phyloP scores from a whole-genome alignment of 306 rosid species.

The Ceratonia siliqua region DNA sequence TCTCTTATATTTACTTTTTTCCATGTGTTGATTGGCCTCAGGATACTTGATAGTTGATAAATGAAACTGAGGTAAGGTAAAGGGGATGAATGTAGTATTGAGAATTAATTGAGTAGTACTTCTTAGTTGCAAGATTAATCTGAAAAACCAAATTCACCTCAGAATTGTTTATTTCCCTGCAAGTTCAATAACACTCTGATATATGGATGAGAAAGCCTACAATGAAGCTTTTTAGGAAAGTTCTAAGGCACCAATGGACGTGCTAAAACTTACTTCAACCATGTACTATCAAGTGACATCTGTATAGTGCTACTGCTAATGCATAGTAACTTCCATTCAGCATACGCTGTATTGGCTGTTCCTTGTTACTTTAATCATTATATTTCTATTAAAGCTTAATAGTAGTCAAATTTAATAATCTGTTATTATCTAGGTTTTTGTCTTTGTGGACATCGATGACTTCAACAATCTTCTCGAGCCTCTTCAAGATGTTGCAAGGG shows the following conservation, averaged over 20 bases:
- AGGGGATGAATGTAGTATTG: background rate
- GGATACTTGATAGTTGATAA: constrained; percentile 20
- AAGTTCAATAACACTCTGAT: background rate
- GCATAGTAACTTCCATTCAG: background rate
- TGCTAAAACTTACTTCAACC: background rate
- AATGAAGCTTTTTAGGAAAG: background rate
- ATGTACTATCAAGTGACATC: background rate
- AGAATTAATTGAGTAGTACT: background rate
- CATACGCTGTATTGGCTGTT: background rate
- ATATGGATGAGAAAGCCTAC: background rate
- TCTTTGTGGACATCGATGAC: constrained; percentile 60
- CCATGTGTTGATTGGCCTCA: background rate
- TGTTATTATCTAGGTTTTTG: constrained; percentile 58
- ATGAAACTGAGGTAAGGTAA: background rate
- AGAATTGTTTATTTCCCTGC: background rate
- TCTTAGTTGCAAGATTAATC: background rate
- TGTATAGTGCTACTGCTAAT: constrained; percentile 3
- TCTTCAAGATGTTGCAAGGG: constrained; percentile 77
- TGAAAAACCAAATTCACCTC: background rate
- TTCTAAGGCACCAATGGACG: background rate
- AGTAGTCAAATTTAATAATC: constrained; percentile 19
- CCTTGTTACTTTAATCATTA: constrained; percentile 21
- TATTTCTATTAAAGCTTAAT: constrained; percentile 11
- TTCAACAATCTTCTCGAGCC: constrained; percentile 59
- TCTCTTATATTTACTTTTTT: background rate